Conservation (phyloP, 1,284 basidiomycete species). For the Acaromyces ingoldii region DNA sequence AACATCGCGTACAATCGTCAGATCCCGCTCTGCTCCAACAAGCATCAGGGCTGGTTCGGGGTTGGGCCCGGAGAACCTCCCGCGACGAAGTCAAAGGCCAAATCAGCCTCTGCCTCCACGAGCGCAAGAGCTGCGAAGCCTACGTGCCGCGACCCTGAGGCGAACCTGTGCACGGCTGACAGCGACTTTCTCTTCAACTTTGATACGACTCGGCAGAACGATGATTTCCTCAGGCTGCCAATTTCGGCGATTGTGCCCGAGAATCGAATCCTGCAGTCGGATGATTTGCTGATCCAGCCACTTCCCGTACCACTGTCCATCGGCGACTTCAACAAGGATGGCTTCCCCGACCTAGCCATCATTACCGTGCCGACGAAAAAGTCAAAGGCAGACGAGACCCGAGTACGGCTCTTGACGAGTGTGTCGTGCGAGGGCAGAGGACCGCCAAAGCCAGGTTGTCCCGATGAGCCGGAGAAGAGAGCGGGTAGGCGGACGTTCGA, state of each 20-base stretch:
- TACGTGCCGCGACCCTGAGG: conserved; percentile 1
- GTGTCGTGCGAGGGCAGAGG: conserved; percentile 59
- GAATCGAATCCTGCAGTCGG: conserved; percentile 65
- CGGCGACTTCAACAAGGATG: conserved; percentile 89
- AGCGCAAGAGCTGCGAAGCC: neutral
- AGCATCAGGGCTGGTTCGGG: conserved; percentile 31
- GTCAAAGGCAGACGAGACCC: conserved; percentile 53
- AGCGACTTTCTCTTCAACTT: conserved; percentile 74
- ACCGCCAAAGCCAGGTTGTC: conserved; percentile 14
- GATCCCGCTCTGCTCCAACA: conserved; percentile 65
- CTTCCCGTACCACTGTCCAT: conserved; percentile 74
- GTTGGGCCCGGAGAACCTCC: conserved; percentile 15
- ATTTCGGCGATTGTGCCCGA: conserved; percentile 59
- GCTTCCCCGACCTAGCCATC: conserved; percentile 79
- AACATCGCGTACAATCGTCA: conserved; percentile 94
- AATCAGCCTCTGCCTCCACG: neutral
- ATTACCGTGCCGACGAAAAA: conserved; percentile 57
- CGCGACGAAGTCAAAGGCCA: neutral
- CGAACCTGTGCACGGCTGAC: conserved; percentile 74
- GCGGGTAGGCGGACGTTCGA: conserved; percentile 17
- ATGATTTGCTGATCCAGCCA: conserved; percentile 54
- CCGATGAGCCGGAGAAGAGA: conserved; percentile 11
- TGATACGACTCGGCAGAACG: conserved; percentile 20
- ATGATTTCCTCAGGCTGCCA: conserved; percentile 68
- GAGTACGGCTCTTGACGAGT: conserved; percentile 68